Evolutionary conservation across 2,329 filamentous ascomycete genomes (phyloP), one percentile per base, ranked within the genome.

Genomic region (Blastomyces gilchristii): DNA sequence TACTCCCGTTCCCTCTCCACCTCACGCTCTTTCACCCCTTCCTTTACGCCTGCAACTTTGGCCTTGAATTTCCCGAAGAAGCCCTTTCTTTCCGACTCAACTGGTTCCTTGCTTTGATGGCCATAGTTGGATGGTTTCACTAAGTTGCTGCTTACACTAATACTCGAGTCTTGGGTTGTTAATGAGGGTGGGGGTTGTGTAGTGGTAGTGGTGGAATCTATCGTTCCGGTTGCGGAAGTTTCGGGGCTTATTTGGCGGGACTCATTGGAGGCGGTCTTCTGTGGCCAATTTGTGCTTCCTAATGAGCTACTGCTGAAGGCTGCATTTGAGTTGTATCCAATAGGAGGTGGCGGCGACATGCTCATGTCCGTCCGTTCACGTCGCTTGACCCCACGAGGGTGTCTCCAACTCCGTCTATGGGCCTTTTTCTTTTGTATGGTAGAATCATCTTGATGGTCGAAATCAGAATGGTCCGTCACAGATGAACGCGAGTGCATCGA

Each of bases 391-490:
- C 77, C 73, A 3, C 75, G 82, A 25, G 86, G 86, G 22, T 90
- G 88, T 61, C 91, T 81, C 79, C 91, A 90, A 37, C 88, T 85
- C 63, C 82, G 85, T 70, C 87, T 88, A 74, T 86, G 89, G 61
- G 89, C 86, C 68, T 83, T 86, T 61, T 88, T 86, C 16, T 84
- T 79, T 53, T 75, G 73, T 3, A 81, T 81, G 45, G 73, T 69
- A 25, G 73, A 70, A 43, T 91, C 88, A 37, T 91, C 89, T 11
- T 82, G 74, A 65, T 88, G 86, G 66, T 96, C 91, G 39, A 86
- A 72, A 71, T 96, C 91, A 0, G 91, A 96, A 28, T 87, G 85
- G 67, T 95, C 91, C 31, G 93, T 94, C 67, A 86, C 80, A 2
- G 83, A 85, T 0, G 83, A 84, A 56, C 82, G 82, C 12, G 90